Evolutionary conservation across 768 basidiomycete species (phyloP).

Genomic region (Chalciporus chontae): DNA sequence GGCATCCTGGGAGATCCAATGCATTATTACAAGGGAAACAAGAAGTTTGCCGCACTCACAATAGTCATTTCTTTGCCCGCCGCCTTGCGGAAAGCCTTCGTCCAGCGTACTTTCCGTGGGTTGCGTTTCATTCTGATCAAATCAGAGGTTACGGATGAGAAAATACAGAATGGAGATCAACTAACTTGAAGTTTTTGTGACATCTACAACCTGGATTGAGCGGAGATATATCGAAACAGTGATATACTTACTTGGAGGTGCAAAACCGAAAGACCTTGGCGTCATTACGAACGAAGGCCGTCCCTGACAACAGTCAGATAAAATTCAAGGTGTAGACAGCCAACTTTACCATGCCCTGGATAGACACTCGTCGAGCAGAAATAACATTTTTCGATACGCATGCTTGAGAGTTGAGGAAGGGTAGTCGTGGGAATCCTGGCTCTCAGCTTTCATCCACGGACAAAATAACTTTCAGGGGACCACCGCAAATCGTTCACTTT

Average conservation of each 20-base stretch:
- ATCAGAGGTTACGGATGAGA: conserved; percentile 1
- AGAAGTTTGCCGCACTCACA: conserved; percentile 44
- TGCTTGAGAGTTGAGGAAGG: conserved; percentile 28
- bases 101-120: conserved; percentile 98
- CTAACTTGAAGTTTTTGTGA: conserved; percentile 99
- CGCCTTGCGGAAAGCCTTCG: conserved; percentile 97
- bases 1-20: conserved; percentile 65
- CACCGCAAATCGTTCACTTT: too few relatives aligned
- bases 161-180: not conserved
- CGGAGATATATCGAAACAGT: not conserved
- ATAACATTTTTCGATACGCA: conserved; percentile 98
- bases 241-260: conserved; percentile 77
- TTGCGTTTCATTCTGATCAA: conserved; percentile 92
- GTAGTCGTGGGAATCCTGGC: conserved; percentile 26
- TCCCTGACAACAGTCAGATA: conserved; percentile 43
- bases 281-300: conserved; percentile 96
- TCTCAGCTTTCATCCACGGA: too few relatives aligned
- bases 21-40: not conserved
- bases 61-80: conserved; percentile 99
- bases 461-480: too few relatives aligned
- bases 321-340: not conserved
- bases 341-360: conserved; percentile 80
- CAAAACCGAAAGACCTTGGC: conserved; percentile 98
- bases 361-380: conserved; percentile 98
- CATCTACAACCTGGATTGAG: conserved; percentile 53